Evolutionary conservation across 306 rosid genomes (phyloP).

Genomic region (Cucumis hystrix): DNA sequence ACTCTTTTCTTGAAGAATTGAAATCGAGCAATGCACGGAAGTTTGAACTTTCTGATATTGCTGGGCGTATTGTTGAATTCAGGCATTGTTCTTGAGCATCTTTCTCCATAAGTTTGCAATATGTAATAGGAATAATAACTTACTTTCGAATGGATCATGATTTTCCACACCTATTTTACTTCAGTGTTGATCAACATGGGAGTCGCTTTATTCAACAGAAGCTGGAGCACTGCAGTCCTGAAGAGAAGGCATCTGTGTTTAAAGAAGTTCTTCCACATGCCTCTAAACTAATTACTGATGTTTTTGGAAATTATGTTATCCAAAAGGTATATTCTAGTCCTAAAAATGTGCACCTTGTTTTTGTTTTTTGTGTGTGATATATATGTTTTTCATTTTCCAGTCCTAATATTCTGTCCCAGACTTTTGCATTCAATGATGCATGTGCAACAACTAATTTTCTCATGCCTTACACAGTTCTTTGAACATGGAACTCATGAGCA

Average conservation of each 20-base stretch:
- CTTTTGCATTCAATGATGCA: neutral
- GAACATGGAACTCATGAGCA: constrained; percentile 50
- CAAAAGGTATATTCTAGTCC: constrained; percentile 37
- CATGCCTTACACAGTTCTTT: constrained; percentile 27
- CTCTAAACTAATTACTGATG: constrained; percentile 45
- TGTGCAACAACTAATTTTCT: neutral
- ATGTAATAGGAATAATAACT: neutral
- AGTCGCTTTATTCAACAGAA: constrained; percentile 72
- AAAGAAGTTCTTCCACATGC: constrained; percentile 49
- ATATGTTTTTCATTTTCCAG: neutral
- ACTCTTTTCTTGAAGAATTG: constrained; percentile 41
- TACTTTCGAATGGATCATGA: constrained; percentile 6
- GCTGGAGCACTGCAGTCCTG: constrained; percentile 43
- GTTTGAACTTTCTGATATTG: constrained; percentile 38
- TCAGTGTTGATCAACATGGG: constrained; percentile 66
- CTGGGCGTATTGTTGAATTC: constrained; percentile 47
- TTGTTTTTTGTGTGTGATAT: neutral
- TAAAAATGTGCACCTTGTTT: neutral
- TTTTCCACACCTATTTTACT: constrained; percentile 7
- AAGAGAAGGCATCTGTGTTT: constrained; percentile 46
- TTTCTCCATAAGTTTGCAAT: neutral
- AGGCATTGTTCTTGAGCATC: constrained; percentile 21
- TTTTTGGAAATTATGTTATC: constrained; percentile 60
- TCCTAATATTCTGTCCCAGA: neutral
- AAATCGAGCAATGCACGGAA: constrained; percentile 30